phyloP scores from a whole-genome alignment of 495 filamentous ascomycete genomes.

The Podospora pseudoanserina region DNA sequence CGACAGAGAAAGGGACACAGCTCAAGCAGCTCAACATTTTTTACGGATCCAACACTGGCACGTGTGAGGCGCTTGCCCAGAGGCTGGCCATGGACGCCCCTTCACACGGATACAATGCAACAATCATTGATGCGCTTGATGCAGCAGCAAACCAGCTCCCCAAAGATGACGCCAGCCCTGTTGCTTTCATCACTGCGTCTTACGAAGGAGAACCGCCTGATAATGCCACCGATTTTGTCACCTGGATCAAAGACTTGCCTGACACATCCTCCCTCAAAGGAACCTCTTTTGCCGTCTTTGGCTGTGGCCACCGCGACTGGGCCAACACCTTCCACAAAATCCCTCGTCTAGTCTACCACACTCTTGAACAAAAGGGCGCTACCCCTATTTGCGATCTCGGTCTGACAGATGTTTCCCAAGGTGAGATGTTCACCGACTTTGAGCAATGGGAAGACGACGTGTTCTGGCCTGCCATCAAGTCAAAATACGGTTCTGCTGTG shows the following conservation, averaged over 20 bases:
- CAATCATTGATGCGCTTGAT: constrained; percentile 55
- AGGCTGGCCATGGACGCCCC: constrained; percentile 56
- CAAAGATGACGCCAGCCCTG: constrained; percentile 48
- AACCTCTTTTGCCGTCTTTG: constrained; percentile 64
- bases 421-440: constrained; percentile 67
- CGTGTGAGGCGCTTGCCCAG: constrained; percentile 67
- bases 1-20: constrained; percentile 23
- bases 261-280: constrained; percentile 45
- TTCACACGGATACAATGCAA: constrained; percentile 55
- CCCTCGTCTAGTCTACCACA: constrained; percentile 58
- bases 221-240: constrained; percentile 66
- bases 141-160: constrained; percentile 59
- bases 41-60: constrained; percentile 73
- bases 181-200: constrained; percentile 64
- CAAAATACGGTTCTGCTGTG: constrained; percentile 39
- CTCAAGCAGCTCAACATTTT: constrained; percentile 56
- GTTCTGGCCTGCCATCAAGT: constrained; percentile 63
- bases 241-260: constrained; percentile 58
- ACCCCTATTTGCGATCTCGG: constrained; percentile 53
- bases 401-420: constrained; percentile 57
- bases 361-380: constrained; percentile 48
- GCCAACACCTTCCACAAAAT: constrained; percentile 66
- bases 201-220: constrained; percentile 76
- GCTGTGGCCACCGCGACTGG: constrained; percentile 62
- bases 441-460: constrained; percentile 64